Percentiles rank a stretch among this genome's conserved stretches.
Evolutionary conservation across 768 basidiomycete genomes (phyloP).

Genomic region (Mycena alexandri): DNA sequence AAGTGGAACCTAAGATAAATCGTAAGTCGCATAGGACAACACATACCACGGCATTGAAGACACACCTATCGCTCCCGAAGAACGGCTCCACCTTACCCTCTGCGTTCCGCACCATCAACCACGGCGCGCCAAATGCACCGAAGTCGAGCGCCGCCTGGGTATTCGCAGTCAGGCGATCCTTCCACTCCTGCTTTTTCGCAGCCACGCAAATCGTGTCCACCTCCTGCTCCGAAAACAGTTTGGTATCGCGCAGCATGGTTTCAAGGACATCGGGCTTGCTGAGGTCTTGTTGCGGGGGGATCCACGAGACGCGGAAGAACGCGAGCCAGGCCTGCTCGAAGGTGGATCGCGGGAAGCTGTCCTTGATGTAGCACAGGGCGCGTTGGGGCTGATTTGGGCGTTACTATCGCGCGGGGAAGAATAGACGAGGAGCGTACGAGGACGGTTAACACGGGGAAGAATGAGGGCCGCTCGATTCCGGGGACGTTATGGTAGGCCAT

Average conservation of each 20-base stretch:
- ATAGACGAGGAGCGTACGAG: constrained; percentile 13
- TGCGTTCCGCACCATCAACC: constrained; percentile 37
- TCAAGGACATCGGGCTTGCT: constrained; percentile 25
- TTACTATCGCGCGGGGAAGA: background rate
- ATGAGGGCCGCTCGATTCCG: constrained; percentile 18
- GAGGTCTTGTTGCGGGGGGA: constrained; percentile 31
- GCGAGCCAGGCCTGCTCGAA: constrained; percentile 34
- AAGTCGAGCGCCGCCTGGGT: constrained; percentile 37
- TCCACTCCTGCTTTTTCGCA: constrained; percentile 32
- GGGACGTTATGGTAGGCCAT: constrained; percentile 27
- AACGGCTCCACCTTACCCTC: constrained; percentile 38
- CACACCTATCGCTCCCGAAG: constrained; percentile 40
- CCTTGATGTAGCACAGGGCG: constrained; percentile 38
- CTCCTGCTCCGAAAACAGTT: constrained; percentile 33
- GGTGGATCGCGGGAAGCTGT: constrained; percentile 25
- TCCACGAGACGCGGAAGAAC: constrained; percentile 34
- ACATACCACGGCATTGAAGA: background rate
- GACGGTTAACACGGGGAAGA: constrained; percentile 34
- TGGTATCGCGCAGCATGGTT: background rate
- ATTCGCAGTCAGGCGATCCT: constrained; percentile 33
- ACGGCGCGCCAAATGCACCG: constrained; percentile 40
- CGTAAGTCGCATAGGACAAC: background rate
- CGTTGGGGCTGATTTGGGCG: constrained; percentile 31
- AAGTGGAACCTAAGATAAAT: constrained; percentile 32
- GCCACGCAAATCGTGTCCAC: constrained; percentile 31